Conservation (phyloP, 2,329 filamentous ascomycete genomes). For the Podosphaera leucotricha region DNA sequence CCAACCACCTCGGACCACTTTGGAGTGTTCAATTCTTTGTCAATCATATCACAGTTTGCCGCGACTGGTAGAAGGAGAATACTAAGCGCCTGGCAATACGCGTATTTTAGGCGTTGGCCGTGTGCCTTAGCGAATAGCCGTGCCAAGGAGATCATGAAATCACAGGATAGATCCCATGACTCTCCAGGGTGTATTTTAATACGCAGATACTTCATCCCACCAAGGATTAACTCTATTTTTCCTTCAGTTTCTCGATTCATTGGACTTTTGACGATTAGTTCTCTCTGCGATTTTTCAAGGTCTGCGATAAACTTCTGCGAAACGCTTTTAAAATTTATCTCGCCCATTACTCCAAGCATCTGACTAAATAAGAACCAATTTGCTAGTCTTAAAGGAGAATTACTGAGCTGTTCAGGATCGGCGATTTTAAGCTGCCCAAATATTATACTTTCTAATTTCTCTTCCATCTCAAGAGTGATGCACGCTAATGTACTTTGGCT, state of each 20-base stretch:
- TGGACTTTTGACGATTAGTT: constrained; percentile 47
- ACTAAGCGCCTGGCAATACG: constrained; percentile 82
- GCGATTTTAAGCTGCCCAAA: constrained; percentile 85
- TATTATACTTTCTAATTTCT: constrained; percentile 83
- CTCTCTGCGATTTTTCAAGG: constrained; percentile 53
- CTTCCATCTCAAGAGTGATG: constrained; percentile 78
- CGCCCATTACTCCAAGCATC: constrained; percentile 87
- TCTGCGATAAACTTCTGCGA: constrained; percentile 62
- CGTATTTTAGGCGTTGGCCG: constrained; percentile 73
- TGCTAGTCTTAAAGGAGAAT: constrained; percentile 64
- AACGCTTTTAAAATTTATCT: constrained; percentile 69
- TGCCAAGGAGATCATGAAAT: constrained; percentile 63
- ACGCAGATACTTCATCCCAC: constrained; percentile 75
- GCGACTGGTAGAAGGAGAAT: constrained; percentile 71
- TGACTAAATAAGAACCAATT: constrained; percentile 94
- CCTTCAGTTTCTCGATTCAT: constrained; percentile 47
- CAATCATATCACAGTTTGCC: constrained; percentile 39
- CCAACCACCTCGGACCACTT: constrained; percentile 77
- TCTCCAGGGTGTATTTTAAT: constrained; percentile 51
- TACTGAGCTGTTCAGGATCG: constrained; percentile 55
- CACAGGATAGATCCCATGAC: constrained; percentile 67
- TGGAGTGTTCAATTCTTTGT: constrained; percentile 43
- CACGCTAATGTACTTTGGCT: constrained; percentile 62
- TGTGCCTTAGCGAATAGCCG: constrained; percentile 67
- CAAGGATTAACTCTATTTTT: constrained; percentile 65